Evolutionary conservation across 2,329 filamentous ascomycete species (phyloP).

Genomic region (Plenodomus tracheiphilus): DNA sequence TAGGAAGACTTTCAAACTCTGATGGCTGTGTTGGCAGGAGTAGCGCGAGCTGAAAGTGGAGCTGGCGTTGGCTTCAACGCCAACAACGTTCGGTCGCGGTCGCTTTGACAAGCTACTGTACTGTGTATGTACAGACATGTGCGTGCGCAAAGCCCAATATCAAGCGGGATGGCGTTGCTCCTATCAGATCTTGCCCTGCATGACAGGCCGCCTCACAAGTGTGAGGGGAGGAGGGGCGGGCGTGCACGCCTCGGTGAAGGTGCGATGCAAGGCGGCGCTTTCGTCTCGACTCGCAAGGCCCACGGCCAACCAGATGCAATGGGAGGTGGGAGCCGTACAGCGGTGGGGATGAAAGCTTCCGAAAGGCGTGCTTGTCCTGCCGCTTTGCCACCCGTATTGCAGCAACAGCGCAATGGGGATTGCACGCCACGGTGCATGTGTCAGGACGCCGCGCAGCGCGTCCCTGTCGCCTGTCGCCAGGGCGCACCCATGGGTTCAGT

Average conservation of each 20-base stretch:
- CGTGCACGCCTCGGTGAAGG: conserved; percentile 8
- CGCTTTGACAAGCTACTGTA: conserved; percentile 10
- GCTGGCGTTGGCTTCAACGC: conserved; percentile 2
- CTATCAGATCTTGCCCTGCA: conserved; percentile 25
- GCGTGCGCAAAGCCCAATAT: neutral
- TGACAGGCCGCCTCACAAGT: conserved; percentile 12
- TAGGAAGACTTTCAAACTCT: neutral
- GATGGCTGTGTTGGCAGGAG: neutral
- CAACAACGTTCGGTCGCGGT: conserved; percentile 7
- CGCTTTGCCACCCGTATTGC: conserved; percentile 12
- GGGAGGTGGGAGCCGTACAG: conserved; percentile 6
- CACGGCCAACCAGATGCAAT: conserved; percentile 19
- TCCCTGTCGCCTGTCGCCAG: neutral
- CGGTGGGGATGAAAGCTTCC: conserved; percentile 24
- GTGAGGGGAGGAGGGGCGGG: conserved; percentile 8
- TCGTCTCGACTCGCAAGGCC: conserved; percentile 4
- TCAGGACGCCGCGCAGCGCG: conserved; percentile 2
- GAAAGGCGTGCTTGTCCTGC: conserved; percentile 7
- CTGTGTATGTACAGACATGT: no score
- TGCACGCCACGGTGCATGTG: conserved; percentile 8
- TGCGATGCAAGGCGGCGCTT: conserved; percentile 25
- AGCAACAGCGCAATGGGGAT: neutral
- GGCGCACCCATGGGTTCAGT: conserved; percentile 1
- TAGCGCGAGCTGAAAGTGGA: conserved; percentile 7
- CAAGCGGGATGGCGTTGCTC: conserved; percentile 19